Conservation (phyloP, 129 eudicot species). For the Cynara cardunculus region DNA sequence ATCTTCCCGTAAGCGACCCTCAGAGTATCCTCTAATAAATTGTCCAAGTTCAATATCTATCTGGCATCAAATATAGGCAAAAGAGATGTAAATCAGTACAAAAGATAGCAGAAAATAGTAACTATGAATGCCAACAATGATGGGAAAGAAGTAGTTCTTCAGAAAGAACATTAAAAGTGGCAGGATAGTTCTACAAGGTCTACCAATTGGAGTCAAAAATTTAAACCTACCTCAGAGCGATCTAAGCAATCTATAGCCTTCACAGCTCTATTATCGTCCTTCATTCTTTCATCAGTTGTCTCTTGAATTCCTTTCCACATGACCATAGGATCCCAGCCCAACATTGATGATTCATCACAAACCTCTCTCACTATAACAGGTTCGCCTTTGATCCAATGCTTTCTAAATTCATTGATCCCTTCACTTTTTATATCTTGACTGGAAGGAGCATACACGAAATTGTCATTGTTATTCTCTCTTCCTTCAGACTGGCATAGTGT, state of each 20-base stretch:
- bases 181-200: neutral
- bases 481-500: conserved; percentile 40
- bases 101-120: neutral
- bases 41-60: conserved; percentile 74
- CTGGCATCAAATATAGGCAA: conserved; percentile 43
- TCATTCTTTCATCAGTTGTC: conserved; percentile 67
- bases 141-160: neutral
- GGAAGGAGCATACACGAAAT: conserved; percentile 60
- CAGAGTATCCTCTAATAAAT: conserved; percentile 84
- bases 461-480: conserved; percentile 50
- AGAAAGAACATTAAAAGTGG: neutral
- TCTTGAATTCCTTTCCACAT: conserved; percentile 84
- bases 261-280: conserved; percentile 64
- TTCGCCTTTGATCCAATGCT: conserved; percentile 73
- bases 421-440: conserved; percentile 55
- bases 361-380: conserved; percentile 78
- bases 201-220: neutral
- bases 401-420: conserved; percentile 73
- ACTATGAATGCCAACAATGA: neutral
- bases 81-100: neutral
- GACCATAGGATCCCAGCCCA: conserved; percentile 86
- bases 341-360: conserved; percentile 63
- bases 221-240: conserved; percentile 70
- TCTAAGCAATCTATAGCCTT: conserved; percentile 80
- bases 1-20: conserved; percentile 69